Evolutionary conservation across 257 asterid species (phyloP).

Genomic region (Nicotiana otophora): DNA sequence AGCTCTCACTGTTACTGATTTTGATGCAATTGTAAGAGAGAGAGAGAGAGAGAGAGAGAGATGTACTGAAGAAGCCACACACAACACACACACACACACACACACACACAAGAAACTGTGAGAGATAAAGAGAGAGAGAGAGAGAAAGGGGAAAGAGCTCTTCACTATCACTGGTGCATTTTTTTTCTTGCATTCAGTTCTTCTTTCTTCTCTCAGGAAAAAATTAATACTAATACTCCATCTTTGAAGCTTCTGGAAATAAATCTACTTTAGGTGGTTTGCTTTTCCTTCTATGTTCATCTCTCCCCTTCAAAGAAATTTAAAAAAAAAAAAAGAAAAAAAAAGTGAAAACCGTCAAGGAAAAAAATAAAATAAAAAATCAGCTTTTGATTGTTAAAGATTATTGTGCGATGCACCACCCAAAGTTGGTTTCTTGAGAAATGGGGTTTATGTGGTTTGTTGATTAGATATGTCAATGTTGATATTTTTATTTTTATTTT

Average conservation of each 20-base stretch:
- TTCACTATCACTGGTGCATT: neutral
- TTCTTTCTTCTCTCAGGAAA: constrained; percentile 14
- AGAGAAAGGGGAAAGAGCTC: constrained; percentile 19
- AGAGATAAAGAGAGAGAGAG: constrained; percentile 26
- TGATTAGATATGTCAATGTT: neutral
- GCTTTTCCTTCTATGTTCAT: constrained; percentile 13
- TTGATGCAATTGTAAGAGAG: constrained; percentile 36
- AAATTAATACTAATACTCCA: neutral
- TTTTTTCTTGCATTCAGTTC: constrained; percentile 11
- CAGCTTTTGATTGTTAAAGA: neutral
- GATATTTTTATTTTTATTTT: neutral
- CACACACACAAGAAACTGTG: constrained; percentile 16
- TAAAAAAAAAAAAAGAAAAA: neutral
- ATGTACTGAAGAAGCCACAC: constrained; percentile 41
- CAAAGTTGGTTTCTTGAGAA: neutral
- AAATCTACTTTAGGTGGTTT: constrained; percentile 40
- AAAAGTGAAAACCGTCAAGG: neutral
- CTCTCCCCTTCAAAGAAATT: neutral
- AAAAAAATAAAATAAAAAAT: neutral
- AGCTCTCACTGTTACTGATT: constrained; percentile 74
- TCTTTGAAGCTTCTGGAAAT: constrained; percentile 28
- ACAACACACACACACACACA: constrained; percentile 14
- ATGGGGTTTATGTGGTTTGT: constrained; percentile 6
- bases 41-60: constrained; percentile 3
- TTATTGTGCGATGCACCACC: neutral